Evolutionary conservation across 73 alveolate species (phyloP).

Genomic region (Tetrahymena elliotti): DNA sequence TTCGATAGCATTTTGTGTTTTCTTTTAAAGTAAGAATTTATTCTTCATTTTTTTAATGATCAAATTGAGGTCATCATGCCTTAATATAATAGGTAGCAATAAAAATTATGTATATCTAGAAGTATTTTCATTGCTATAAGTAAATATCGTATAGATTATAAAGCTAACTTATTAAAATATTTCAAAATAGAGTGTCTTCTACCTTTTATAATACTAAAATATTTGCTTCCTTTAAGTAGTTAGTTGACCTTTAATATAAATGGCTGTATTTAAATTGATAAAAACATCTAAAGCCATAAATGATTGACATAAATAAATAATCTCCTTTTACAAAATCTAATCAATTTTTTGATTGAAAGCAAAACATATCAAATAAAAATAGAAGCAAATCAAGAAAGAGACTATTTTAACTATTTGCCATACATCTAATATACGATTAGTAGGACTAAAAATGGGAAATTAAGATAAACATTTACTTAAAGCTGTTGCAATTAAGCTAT

Average conservation of each 20-base stretch:
- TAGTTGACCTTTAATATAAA: not conserved
- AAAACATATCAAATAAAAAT: not conserved
- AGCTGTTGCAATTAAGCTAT: not conserved
- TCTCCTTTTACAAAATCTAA: not conserved
- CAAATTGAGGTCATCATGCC: not conserved
- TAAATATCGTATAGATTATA: not conserved
- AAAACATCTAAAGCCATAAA: not conserved
- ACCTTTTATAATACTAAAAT: not conserved
- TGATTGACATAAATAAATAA: not conserved
- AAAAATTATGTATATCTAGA: not conserved
- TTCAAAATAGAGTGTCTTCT: not conserved
- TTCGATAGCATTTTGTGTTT: not conserved
- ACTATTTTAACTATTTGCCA: not conserved
- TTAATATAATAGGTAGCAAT: not conserved
- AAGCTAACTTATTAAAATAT: not conserved
- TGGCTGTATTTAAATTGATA: not conserved
- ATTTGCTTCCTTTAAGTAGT: not conserved
- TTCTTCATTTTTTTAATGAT: not conserved
- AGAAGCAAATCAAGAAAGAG: not conserved
- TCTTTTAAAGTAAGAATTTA: not conserved
- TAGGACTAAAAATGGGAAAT: not conserved
- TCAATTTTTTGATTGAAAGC: not conserved
- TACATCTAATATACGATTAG: not conserved
- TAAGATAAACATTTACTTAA: not conserved
- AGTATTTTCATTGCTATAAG: not conserved